Evolutionary conservation across 306 rosid species (phyloP), one percentile per base, ranked within the genome.

Genomic region (Oemleria cerasiformis): DNA sequence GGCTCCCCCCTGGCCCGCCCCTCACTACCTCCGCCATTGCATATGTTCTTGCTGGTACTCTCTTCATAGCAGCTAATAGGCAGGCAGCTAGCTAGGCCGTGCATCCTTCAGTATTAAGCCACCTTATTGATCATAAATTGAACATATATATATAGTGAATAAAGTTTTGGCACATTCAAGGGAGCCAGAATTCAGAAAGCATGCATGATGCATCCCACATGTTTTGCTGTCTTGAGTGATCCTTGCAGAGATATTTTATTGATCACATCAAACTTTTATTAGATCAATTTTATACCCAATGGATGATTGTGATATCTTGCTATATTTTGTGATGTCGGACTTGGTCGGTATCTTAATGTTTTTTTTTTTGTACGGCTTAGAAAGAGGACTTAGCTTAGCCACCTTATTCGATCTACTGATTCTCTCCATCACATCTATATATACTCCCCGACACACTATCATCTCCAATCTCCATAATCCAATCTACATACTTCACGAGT

Each of bases 361-460:
- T n/a, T 30, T 30, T 30, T 25, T 30, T 53, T 62, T 70, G 59
- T 23, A 54, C 60, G 60, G 65, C 54, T 66, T 48, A 49, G 30
- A 69, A 76, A 51, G 74, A 70, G 50, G 66, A 38, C 70, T 21
- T 21, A 12, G 11, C 9, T 55, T 19, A 55, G 47, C 34, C 25
- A 34, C 30, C 50, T 15, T n/a, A n/a, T n/a, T 68, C 39, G 36
- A 30, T 7, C 44, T 61, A 44, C 40, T 43, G 77, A 73, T 73
- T 51, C 70, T 51, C 63, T 73, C 8, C 2, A 50, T 73, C 53
- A 39, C 54, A 36, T 72, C 60, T 11, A 8, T 39, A 53, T 23
- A 47, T 30, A 30, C 36, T 25, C 30, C 49, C 16, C 5, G 34
- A 45, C 48, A 13, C 60, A 36, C 9, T 36, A 19, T 61, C 50